Evolutionary conservation across 139 green algal species (phyloP).

Genomic region (Dunaliella primolecta): DNA sequence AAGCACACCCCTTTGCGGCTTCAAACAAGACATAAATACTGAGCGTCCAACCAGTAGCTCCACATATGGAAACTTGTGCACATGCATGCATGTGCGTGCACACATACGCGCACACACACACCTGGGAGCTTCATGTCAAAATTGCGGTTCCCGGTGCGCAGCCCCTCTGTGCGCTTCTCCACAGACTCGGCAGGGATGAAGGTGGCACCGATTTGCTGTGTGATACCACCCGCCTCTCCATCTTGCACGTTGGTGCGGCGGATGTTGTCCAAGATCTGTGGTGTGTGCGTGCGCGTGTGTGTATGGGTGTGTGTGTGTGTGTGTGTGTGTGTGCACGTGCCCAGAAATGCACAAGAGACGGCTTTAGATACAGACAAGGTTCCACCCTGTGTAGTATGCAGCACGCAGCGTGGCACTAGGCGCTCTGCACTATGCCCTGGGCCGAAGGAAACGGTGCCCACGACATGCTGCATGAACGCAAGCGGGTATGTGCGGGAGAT

Average conservation of each 20-base stretch:
- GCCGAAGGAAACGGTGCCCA: no score
- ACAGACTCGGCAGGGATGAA: constrained; percentile 90
- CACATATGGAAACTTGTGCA: no score
- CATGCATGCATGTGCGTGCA: not conserved
- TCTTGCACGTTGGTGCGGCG: constrained; percentile 96
- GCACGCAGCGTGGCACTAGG: no score
- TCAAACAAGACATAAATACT: no score
- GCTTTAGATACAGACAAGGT: no score
- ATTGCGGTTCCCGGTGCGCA: constrained; percentile 42
- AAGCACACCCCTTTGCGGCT: no score
- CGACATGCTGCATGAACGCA: no score
- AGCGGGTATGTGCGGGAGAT: no score
- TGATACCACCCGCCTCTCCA: constrained; percentile 97
- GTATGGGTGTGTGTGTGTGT: not conserved
- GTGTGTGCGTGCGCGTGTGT: not conserved
- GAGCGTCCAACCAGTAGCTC: no score
- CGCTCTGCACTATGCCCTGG: no score
- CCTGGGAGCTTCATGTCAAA: constrained; percentile 82
- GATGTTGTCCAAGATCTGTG: constrained; percentile 94
- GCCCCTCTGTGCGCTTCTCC: constrained; percentile 69
- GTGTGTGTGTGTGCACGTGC: not conserved
- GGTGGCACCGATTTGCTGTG: constrained; percentile 98
- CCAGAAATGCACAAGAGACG: not conserved
- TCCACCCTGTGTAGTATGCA: no score
- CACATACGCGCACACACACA: not conserved